Evolutionary conservation across 495 filamentous ascomycete genomes (phyloP).

Genomic region (Polyplosphaeria fusca): DNA sequence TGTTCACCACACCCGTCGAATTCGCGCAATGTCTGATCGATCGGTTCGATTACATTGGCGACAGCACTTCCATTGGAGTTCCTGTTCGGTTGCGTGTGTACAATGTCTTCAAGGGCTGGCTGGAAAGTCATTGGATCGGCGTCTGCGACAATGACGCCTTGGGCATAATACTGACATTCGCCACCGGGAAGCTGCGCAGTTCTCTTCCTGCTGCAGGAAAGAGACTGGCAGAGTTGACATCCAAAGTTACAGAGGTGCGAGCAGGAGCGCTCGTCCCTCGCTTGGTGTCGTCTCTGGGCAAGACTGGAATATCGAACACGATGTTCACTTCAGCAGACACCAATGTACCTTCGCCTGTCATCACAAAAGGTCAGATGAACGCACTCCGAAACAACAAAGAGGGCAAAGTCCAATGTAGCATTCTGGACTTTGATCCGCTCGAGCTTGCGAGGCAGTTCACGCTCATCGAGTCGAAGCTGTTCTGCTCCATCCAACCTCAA

Average conservation of each 20-base stretch:
- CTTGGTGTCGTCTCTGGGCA: conserved; percentile 82
- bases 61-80: conserved; percentile 65
- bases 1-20: conserved; percentile 79
- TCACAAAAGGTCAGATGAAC: conserved; percentile 72
- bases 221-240: conserved; percentile 70
- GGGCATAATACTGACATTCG: conserved; percentile 72
- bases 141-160: conserved; percentile 73
- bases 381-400: conserved; percentile 72
- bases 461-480: conserved; percentile 87
- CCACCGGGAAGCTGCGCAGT: conserved; percentile 62
- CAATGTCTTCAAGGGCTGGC: conserved; percentile 95
- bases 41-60: conserved; percentile 86
- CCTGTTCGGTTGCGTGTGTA: conserved; percentile 89
- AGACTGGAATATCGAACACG: conserved; percentile 71
- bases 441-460: conserved; percentile 93
- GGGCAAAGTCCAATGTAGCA: conserved; percentile 64
- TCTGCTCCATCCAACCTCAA: conserved; percentile 87
- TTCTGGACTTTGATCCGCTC: conserved; percentile 89
- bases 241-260: conserved; percentile 74
- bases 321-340: conserved; percentile 64
- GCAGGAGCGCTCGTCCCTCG: conserved; percentile 75
- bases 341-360: conserved; percentile 62
- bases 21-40: conserved; percentile 80
- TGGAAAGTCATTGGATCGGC: conserved; percentile 92
- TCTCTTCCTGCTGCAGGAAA: conserved; percentile 73